These are phyloP conservation scores for Pyricularia grisea DNA, from an alignment of 2,329 filamentous ascomycete genomes.

Conservation along the genomic window DNA sequence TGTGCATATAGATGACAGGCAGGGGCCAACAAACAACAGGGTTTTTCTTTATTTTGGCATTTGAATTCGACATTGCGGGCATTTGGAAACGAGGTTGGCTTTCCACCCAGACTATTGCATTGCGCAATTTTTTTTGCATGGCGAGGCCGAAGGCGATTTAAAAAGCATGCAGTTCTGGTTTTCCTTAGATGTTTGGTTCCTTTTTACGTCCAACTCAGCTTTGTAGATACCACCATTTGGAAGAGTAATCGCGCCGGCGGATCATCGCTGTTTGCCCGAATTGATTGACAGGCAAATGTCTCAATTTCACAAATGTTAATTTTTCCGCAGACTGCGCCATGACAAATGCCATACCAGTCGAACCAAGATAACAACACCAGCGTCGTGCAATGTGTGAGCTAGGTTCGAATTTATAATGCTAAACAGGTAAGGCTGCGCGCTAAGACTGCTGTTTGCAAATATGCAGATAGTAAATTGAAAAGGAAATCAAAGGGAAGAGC, in stretches of 20 bases:
- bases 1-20: constrained; percentile 1
- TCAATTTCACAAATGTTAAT: too few species aligned
- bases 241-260: not conserved
- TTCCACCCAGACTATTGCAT: not conserved
- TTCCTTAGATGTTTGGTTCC: not conserved
- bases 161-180: not conserved
- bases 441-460: not conserved
- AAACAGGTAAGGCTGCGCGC: not conserved
- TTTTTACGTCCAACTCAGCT: not conserved
- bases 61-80: not conserved
- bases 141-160: not conserved
- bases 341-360: too few species aligned
- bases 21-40: not conserved
- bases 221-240: not conserved
- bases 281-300: not conserved
- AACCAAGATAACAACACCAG: too few species aligned
- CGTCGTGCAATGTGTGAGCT: not conserved
- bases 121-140: not conserved
- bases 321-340: too few species aligned
- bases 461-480: not conserved
- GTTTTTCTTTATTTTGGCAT: not conserved
- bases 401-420: not conserved
- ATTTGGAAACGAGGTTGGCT: not conserved
- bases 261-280: not conserved
- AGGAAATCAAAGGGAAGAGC: not conserved